Evolutionary conservation across 495 filamentous ascomycete genomes (phyloP), one percentile per base, ranked within the genome.

Genomic region (Tuber brumale): DNA sequence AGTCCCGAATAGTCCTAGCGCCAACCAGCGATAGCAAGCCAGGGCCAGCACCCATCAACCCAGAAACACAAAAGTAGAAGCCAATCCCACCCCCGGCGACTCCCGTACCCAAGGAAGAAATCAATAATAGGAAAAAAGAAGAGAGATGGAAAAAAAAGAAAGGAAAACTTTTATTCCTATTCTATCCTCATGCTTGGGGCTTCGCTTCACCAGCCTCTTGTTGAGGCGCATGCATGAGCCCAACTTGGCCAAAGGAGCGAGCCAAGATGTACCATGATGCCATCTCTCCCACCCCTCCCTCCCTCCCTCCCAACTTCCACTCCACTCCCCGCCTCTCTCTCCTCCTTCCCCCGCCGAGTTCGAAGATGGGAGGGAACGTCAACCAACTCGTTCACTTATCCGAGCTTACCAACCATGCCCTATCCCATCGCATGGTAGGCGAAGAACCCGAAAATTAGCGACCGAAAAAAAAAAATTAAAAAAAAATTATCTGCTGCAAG

Each of bases 41-140:
- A 61, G 51, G 51, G 51, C 51, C 51, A 61, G n/a, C 51, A 16
- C n/a, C n/a, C 51, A 61, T 61, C 51, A 61, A 61, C 51, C 51
- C 51, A 31, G 7, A 27, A 61, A 31, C 46, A 61, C 51, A 61
- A 61, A 31, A 61, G 51, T 31, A 61, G 51, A 12, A 61, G 51
- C n/a, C 18, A 48, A 48, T 48, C 46, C 46, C 19, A 48, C 46
- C 21, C 45, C 44, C 51, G 51, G 51, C 51, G 51, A 61, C 51
- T n/a, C n/a, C 51, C 51, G 51, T 45, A 10, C 44, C 51, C 27
- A 57, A 12, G 51, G 12, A 31, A 31, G 12, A 3, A 27, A 12
- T 23, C 51, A 31, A 66, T 5, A 66, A 66, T 35, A 35, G 48
- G 48, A 31, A 66, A 66, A 35, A 66, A 66, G 27, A 66, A 14